Evolutionary conservation across 257 asterid genomes (phyloP).

Genomic region (Leptodermis oblonga): DNA sequence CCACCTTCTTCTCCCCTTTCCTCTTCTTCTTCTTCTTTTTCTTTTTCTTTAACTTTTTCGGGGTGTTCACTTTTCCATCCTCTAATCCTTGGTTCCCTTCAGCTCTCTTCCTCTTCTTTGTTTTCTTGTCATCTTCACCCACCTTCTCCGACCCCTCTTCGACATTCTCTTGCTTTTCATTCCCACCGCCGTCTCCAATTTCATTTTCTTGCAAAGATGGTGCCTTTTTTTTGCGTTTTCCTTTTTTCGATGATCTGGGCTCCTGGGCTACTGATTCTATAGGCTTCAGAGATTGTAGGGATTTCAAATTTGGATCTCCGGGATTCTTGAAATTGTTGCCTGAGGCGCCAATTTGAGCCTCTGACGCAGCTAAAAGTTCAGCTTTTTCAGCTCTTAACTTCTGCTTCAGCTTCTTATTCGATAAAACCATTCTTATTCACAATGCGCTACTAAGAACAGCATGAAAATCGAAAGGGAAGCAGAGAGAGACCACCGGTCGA

Average conservation of each 20-base stretch:
- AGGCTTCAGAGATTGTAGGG: conserved; percentile 23
- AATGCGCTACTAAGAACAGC: not conserved
- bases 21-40: conserved; percentile 24
- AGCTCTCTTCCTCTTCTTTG: conserved; percentile 40
- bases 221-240: conserved; percentile 43
- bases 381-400: conserved; percentile 65
- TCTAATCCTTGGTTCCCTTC: conserved; percentile 28
- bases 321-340: conserved; percentile 17
- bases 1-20: conserved; percentile 12
- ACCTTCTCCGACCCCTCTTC: conserved; percentile 21
- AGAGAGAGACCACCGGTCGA: no score
- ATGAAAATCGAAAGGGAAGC: not conserved
- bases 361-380: conserved; percentile 39
- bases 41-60: conserved; percentile 33
- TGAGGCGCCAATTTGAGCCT: conserved; percentile 23
- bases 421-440: conserved; percentile 46
- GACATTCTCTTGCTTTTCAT: conserved; percentile 17
- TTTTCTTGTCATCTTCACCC: conserved; percentile 28
- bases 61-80: conserved; percentile 26
- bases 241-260: conserved; percentile 49
- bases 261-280: conserved; percentile 22
- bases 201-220: conserved; percentile 29
- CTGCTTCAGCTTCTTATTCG: conserved; percentile 81
- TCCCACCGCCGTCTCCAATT: conserved; percentile 21
- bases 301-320: conserved; percentile 17